Evolutionary conservation across 2,329 filamentous ascomycete genomes (phyloP).

Genomic region (Onygenales sp.): DNA sequence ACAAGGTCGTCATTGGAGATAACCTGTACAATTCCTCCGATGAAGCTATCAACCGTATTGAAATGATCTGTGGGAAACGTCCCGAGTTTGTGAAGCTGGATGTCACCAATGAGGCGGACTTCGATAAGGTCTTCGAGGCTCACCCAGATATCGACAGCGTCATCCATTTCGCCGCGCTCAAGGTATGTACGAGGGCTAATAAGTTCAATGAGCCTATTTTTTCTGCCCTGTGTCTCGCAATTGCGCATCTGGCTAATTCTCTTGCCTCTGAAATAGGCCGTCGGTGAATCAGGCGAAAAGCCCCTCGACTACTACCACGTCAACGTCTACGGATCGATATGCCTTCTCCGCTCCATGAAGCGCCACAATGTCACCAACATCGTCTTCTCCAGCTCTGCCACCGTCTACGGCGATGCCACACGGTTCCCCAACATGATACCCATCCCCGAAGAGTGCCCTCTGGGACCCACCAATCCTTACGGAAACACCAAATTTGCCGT

Average conservation of each 20-base stretch:
- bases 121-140: constrained; percentile 79
- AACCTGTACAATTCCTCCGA: constrained; percentile 94
- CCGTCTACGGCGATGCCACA: constrained; percentile 95
- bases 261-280: constrained; percentile 51
- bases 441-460: constrained; percentile 92
- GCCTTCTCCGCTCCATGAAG: constrained; percentile 77
- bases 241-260: background rate
- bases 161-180: constrained; percentile 96
- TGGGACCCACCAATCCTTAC: constrained; percentile 94
- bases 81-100: constrained; percentile 79
- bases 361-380: constrained; percentile 90
- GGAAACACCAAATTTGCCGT: constrained; percentile 92
- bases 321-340: constrained; percentile 88
- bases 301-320: constrained; percentile 96
- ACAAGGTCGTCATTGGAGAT: constrained; percentile 94
- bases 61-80: constrained; percentile 82
- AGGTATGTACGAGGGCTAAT: constrained; percentile 47
- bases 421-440: constrained; percentile 97
- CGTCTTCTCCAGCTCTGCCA: constrained; percentile 96
- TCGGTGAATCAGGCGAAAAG: constrained; percentile 88
- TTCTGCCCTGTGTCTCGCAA: background rate
- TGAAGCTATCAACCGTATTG: constrained; percentile 87
- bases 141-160: constrained; percentile 95
- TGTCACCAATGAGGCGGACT: constrained; percentile 71
- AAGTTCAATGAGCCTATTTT: background rate